A percentile compares a stretch with the other conserved stretches of the same genome.
These are phyloP conservation scores for Fomitiporia mediterranea DNA, from an alignment of 1,284 basidiomycete genomes.

Conservation along the genomic window DNA sequence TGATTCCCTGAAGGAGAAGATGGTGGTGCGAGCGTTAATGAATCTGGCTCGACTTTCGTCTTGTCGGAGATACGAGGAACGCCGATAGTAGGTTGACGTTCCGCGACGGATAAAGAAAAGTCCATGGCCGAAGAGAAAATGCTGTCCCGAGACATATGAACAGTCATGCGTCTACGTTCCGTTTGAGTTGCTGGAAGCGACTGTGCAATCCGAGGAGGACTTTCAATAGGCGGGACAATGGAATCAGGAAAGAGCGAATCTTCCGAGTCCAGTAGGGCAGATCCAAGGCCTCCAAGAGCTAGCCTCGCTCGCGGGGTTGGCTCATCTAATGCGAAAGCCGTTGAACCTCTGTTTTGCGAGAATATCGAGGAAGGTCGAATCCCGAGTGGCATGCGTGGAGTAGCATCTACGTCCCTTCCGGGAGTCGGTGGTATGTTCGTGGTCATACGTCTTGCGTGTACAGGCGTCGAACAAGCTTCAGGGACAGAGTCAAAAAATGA, in stretches of 20 bases:
- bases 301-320: slow-evolving; percentile 13
- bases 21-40: slow-evolving; percentile 7
- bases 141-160: slow-evolving; percentile 30
- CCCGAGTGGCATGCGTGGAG: slow-evolving; percentile 13
- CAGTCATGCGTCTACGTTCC: slow-evolving; percentile 15
- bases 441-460: neutral
- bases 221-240: neutral
- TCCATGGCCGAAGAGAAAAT: slow-evolving; percentile 35
- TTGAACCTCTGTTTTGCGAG: neutral
- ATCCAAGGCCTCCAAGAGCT: neutral
- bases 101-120: slow-evolving; percentile 28
- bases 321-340: slow-evolving; percentile 4
- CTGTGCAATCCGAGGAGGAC: neutral
- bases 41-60: slow-evolving; percentile 5
- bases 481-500: slow-evolving; percentile 18
- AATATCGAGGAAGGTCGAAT: slow-evolving; percentile 1
- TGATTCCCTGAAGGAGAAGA: slow-evolving; percentile 6
- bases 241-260: slow-evolving; percentile 15
- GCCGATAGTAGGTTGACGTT: slow-evolving; percentile 13
- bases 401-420: slow-evolving; percentile 16
- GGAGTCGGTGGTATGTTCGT: slow-evolving; percentile 4
- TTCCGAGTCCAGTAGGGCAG: neutral
- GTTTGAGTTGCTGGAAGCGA: neutral
- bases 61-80: neutral
- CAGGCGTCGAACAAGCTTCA: slow-evolving; percentile 20